Conservation (phyloP, 345 rosid species). For the Syzygium oleosum region DNA sequence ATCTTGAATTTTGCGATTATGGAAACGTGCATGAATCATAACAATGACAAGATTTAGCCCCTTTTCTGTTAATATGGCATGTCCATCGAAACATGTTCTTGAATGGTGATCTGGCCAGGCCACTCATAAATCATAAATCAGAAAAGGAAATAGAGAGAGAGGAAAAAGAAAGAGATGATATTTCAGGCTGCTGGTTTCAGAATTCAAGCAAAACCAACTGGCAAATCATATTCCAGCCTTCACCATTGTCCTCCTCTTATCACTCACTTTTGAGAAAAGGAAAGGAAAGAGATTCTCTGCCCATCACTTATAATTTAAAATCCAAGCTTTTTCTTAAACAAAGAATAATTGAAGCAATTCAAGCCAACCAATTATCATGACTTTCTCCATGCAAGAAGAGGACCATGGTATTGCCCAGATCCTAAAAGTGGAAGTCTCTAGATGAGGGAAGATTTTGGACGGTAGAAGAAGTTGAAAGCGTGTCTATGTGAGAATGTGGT, state of each 20-base stretch:
- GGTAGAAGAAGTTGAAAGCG: neutral
- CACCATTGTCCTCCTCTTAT: neutral
- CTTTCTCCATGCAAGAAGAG: neutral
- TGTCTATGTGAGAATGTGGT: neutral
- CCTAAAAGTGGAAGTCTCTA: neutral
- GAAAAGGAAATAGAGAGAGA: neutral
- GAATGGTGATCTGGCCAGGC: neutral
- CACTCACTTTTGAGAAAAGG: neutral
- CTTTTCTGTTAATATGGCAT: neutral
- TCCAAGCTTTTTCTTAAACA: no score
- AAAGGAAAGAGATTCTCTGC: neutral
- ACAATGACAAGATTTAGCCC: neutral
- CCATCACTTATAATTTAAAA: neutral
- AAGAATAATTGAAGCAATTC: no score
- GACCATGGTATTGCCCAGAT: neutral
- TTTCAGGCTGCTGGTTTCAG: neutral
- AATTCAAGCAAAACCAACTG: neutral
- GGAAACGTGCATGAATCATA: neutral
- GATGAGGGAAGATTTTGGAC: neutral
- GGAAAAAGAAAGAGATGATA: neutral
- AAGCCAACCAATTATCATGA: neutral
- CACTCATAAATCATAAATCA: neutral
- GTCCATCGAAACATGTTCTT: neutral
- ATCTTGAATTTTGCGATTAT: neutral
- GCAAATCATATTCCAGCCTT: constrained; percentile 2